Evolutionary conservation across 2,329 filamentous ascomycete species (phyloP).

Genomic region (Arachnomyces sp.): DNA sequence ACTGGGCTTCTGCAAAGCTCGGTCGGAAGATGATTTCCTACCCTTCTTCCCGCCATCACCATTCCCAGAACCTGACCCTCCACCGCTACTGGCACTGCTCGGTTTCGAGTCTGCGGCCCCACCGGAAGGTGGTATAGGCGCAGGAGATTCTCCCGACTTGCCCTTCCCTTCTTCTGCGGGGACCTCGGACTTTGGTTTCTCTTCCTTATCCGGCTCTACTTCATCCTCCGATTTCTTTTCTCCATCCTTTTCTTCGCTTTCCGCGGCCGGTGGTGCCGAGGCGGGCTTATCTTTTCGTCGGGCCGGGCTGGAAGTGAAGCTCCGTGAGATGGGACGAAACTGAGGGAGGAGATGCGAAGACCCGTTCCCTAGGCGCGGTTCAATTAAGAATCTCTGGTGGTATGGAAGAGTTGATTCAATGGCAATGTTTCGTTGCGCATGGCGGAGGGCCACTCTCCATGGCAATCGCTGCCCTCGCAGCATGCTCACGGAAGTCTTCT

Average conservation of each 20-base stretch:
- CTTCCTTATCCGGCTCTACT: slow-evolving; percentile 27
- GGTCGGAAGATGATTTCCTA: slow-evolving; percentile 59
- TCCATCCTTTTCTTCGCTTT: slow-evolving; percentile 26
- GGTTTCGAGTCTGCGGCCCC: slow-evolving; percentile 37
- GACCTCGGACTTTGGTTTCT: slow-evolving; percentile 28
- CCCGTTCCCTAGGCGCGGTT: slow-evolving; percentile 8
- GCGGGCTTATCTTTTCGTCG: slow-evolving; percentile 50
- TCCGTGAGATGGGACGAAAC: slow-evolving; percentile 24
- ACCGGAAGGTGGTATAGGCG: slow-evolving; percentile 32
- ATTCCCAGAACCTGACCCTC: slow-evolving; percentile 12
- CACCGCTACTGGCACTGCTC: slow-evolving; percentile 49
- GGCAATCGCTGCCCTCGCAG: slow-evolving; percentile 56
- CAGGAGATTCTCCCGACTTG: slow-evolving; percentile 41
- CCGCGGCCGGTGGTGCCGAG: slow-evolving; percentile 42
- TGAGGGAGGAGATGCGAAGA: not conserved
- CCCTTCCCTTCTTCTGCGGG: slow-evolving; percentile 32
- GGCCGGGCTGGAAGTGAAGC: slow-evolving; percentile 39
- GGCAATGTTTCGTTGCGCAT: slow-evolving; percentile 36
- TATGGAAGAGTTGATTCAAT: slow-evolving; percentile 24
- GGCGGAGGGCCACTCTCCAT: slow-evolving; percentile 55
- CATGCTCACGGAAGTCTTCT: slow-evolving; percentile 40
- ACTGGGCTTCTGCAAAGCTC: slow-evolving; percentile 73
- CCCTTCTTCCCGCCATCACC: slow-evolving; percentile 63
- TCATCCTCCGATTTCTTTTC: slow-evolving; percentile 37
- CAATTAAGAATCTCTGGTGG: slow-evolving; percentile 24